Evolutionary conservation across 306 rosid genomes (phyloP), one percentile per base, ranked within the genome.

Genomic region (Fragaria iinumae): DNA sequence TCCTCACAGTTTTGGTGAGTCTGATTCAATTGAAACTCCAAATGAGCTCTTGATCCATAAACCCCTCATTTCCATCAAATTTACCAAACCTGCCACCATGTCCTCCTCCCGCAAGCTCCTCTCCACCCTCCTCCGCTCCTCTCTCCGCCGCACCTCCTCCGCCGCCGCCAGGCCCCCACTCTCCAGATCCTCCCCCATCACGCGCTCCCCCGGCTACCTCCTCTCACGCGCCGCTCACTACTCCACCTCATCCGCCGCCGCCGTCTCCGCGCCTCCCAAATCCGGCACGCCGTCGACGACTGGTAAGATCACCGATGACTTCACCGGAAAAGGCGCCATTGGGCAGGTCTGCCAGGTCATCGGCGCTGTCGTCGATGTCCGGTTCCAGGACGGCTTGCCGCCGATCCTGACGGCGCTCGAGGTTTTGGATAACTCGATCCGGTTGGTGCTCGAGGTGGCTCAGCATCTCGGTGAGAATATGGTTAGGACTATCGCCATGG

Each of bases 401-500:
- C 96, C 94, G 77, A 89, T 93, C 81, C 23, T 86, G 74, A 90
- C 93, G 12, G 94, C 97, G 1, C 87, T 93, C 3, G 97, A 93
- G 87, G 92, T 89, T 52, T 11, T 90, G 82, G 97, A 88, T 52
- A 81, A 93, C 66, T 76, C 87, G 29, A 49, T 86, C 27, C 77
- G 96, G 1, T 62, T 87, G 80, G 96, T 90, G 60, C 84, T 90
- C 27, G 97, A 90, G 83, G 97, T 90, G 60, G 92, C 96, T 0
- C 94, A 89, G 87, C 97, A 93, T 78, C 86, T 93, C 82, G 97
- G 97, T 0, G 97, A 90, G 87, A 91, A 86, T 6, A 80, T 87
- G 84, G 96, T 93, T 2, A 83, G 97, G 48, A 87, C 90, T n/a
- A 93, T 93, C 67, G 97, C 97, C 80, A 93, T 93, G 97, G 97